A percentile compares a stretch with the other conserved stretches of the same genome.
These are phyloP conservation scores for Fusarium newnesense DNA, from an alignment of 2,329 filamentous ascomycete genomes.

Conservation along the genomic window DNA sequence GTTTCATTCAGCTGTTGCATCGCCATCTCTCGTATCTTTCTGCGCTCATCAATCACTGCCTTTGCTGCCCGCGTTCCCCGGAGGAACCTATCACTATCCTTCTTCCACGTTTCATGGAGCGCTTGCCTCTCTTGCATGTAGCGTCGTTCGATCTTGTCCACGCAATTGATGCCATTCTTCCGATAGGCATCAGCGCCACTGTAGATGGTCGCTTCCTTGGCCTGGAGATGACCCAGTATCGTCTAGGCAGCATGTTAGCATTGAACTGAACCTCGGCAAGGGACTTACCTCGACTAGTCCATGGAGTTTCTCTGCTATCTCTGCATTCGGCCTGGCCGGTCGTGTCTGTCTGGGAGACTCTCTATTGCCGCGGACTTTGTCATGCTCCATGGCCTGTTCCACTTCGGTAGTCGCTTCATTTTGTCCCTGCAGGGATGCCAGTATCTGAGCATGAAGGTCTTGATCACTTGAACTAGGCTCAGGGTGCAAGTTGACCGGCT, in stretches of 20 bases:
- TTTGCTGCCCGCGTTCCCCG: slow-evolving; percentile 8
- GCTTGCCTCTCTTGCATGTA: slow-evolving; percentile 32
- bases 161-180: slow-evolving; percentile 29
- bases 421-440: slow-evolving; percentile 23
- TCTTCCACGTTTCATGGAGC: slow-evolving; percentile 28
- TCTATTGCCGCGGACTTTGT: neutral
- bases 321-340: neutral
- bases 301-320: slow-evolving; percentile 34
- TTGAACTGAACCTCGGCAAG: neutral
- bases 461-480: slow-evolving; percentile 1
- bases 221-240: slow-evolving; percentile 38
- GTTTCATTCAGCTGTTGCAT: slow-evolving; percentile 24
- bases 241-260: slow-evolving; percentile 36
- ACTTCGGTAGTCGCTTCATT: neutral
- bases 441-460: slow-evolving; percentile 32
- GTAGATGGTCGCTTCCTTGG: slow-evolving; percentile 36
- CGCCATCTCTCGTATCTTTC: neutral
- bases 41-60: slow-evolving; percentile 10
- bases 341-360: neutral
- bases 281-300: slow-evolving; percentile 41
- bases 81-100: slow-evolving; percentile 35
- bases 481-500: neutral
- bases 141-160: slow-evolving; percentile 37
- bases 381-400: neutral
- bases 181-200: slow-evolving; percentile 38